phyloP scores from a whole-genome alignment of 2,329 filamentous ascomycete genomes.

The Paecilomyces formosus region DNA sequence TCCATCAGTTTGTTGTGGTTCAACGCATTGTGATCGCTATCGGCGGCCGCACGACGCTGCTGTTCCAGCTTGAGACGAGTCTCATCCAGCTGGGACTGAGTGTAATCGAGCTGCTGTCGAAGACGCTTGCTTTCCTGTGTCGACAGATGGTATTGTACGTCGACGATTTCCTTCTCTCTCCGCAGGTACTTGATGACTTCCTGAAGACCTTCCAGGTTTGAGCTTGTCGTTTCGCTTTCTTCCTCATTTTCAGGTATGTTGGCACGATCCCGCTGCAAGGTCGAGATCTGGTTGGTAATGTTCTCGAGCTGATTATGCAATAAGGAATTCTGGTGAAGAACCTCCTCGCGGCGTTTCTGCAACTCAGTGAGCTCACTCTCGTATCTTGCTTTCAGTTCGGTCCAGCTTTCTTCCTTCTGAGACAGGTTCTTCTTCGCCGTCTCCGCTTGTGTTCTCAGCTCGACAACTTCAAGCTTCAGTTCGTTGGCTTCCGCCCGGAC shows the following conservation, averaged over 20 bases:
- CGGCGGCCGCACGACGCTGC: conserved; percentile 69
- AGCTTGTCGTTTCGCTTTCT: conserved; percentile 41
- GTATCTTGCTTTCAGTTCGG: conserved; percentile 69
- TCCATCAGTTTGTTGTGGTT: conserved; percentile 88
- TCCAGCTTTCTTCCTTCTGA: conserved; percentile 82
- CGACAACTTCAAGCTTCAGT: conserved; percentile 69
- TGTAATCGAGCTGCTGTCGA: conserved; percentile 82
- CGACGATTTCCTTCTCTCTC: conserved; percentile 93
- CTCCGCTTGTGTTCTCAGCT: conserved; percentile 72
- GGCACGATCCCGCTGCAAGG: conserved; percentile 68
- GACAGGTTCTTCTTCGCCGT: conserved; percentile 70
- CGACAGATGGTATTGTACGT: conserved; percentile 91
- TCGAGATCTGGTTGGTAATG: conserved; percentile 69
- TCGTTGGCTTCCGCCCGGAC: conserved; percentile 75
- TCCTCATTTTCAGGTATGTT: conserved; percentile 47
- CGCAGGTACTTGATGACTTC: conserved; percentile 88
- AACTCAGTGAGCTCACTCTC: conserved; percentile 79
- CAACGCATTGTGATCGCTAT: conserved; percentile 64
- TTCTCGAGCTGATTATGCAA: conserved; percentile 83
- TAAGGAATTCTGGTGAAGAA: conserved; percentile 81
- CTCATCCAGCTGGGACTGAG: conserved; percentile 82
- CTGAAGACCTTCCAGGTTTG: conserved; percentile 67
- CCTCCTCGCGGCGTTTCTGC: conserved; percentile 70
- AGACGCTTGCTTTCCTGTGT: conserved; percentile 80
- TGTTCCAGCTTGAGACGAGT: conserved; percentile 82